Evolutionary conservation across 352 stramenopile genomes (phyloP).

Genomic region (Peronospora farinosa): DNA sequence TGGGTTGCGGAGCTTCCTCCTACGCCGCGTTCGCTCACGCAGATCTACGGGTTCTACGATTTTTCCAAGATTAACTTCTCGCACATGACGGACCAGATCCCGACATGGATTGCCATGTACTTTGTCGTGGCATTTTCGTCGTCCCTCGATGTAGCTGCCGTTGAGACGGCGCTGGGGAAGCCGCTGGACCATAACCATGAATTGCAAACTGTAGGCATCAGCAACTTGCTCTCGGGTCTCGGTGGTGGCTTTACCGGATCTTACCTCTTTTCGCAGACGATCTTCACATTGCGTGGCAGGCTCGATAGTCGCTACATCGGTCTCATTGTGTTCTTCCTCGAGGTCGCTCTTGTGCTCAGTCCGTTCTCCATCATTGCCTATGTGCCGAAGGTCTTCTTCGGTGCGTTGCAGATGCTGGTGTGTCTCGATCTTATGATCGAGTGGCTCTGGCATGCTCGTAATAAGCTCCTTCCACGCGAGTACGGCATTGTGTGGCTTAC

Average conservation of each 20-base stretch:
- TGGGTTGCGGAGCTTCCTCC: conserved; percentile 87
- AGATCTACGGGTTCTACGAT: conserved; percentile 81
- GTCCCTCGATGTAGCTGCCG: conserved; percentile 95
- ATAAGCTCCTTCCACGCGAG: conserved; percentile 85
- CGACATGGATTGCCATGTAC: conserved; percentile 95
- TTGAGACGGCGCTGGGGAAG: conserved; percentile 93
- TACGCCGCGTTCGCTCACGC: conserved; percentile 45
- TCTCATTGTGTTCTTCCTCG: conserved; percentile 70
- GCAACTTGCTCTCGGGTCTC: conserved; percentile 93
- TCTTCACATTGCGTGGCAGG: conserved; percentile 79
- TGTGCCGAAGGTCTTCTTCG: conserved; percentile 97
- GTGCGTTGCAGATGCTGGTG: conserved; percentile 94
- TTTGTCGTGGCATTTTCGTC: conserved; percentile 97
- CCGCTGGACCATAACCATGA: conserved; percentile 95
- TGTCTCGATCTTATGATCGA: conserved; percentile 95
- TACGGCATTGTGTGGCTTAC: conserved; percentile 92
- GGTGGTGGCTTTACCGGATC: conserved; percentile 96
- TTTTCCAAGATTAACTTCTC: conserved; percentile 54
- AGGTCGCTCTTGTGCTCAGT: conserved; percentile 72
- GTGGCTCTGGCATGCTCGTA: conserved; percentile 89
- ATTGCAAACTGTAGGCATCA: conserved; percentile 91
- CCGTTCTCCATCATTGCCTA: conserved; percentile 93
- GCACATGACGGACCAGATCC: conserved; percentile 62
- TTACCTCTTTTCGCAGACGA: conserved; percentile 99
- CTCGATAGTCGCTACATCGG: conserved; percentile 68